These are phyloP conservation scores for Eucalyptus shirleyi DNA, from an alignment of 345 rosid species.

Conservation along the genomic window DNA sequence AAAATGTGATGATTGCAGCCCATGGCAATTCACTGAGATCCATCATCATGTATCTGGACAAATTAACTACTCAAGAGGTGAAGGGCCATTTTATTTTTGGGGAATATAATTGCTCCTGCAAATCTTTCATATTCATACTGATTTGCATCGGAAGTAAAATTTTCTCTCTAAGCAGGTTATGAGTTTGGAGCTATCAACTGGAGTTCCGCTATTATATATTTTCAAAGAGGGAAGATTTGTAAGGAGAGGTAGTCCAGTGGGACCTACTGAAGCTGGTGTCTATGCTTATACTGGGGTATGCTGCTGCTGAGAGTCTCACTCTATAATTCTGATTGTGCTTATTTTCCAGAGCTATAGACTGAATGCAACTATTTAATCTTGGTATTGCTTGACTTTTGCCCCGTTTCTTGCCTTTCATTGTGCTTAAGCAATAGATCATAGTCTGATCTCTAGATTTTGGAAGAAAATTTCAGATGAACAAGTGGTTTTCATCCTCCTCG, in stretches of 20 bases:
- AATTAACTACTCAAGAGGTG: constrained; percentile 93
- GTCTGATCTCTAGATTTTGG: background rate
- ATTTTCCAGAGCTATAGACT: background rate
- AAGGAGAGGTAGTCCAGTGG: constrained; percentile 83
- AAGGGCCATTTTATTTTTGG: background rate
- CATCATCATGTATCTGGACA: constrained; percentile 95
- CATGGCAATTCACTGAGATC: constrained; percentile 93
- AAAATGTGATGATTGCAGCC: constrained; percentile 92
- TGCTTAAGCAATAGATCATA: background rate
- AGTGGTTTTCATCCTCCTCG: background rate
- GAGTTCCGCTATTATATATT: constrained; percentile 90
- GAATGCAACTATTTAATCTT: background rate
- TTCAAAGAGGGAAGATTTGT: constrained; percentile 77
- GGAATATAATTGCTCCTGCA: background rate
- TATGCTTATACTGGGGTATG: constrained; percentile 89
- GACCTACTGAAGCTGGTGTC: constrained; percentile 88
- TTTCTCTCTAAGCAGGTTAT: constrained; percentile 37
- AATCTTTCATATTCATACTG: background rate
- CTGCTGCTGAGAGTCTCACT: background rate
- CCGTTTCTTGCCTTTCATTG: background rate
- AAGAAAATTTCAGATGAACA: background rate
- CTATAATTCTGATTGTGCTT: background rate
- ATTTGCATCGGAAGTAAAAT: background rate
- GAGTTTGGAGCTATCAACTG: constrained; percentile 81
- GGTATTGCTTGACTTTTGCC: background rate